Evolutionary conservation across 148 eudicot genomes (phyloP).

Genomic region (Cornus suecica): DNA sequence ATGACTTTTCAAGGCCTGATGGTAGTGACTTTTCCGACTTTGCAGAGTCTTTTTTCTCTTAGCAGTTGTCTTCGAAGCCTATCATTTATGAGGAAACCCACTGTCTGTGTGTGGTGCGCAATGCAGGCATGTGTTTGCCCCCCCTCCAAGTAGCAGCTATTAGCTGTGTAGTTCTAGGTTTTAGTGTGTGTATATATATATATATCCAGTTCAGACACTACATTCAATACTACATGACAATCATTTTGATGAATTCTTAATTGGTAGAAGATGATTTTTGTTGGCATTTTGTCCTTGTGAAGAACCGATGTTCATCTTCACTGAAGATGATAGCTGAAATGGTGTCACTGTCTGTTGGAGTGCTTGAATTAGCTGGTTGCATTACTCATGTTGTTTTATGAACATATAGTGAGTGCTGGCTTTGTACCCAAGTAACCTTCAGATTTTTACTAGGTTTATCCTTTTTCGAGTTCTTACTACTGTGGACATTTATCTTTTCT

Average conservation of each 20-base stretch:
- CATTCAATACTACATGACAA: too few species aligned
- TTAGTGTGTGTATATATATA: too few species aligned
- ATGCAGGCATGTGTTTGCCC: not conserved
- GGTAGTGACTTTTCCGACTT: constrained; percentile 17
- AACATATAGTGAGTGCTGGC: too few species aligned
- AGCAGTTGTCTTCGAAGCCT: not conserved
- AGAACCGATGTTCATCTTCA: too few species aligned
- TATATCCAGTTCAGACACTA: not conserved
- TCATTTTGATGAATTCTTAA: too few species aligned
- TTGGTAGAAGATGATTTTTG: not conserved
- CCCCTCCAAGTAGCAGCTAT: not conserved
- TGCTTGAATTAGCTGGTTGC: too few species aligned
- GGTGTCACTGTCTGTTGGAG: not conserved
- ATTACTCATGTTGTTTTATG: too few species aligned
- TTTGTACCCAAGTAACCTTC: too few species aligned
- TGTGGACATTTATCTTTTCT: too few species aligned
- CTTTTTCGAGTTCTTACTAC: too few species aligned
- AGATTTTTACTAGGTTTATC: too few species aligned
- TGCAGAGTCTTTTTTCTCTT: constrained; percentile 6
- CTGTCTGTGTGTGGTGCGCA: not conserved
- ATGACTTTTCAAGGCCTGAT: not conserved
- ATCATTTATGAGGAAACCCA: not conserved
- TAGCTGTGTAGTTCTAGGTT: not conserved
- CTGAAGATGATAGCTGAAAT: not conserved
- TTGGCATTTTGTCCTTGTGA: not conserved